Evolutionary conservation across 306 rosid genomes (phyloP).

Genomic region (Medicago truncatula): DNA sequence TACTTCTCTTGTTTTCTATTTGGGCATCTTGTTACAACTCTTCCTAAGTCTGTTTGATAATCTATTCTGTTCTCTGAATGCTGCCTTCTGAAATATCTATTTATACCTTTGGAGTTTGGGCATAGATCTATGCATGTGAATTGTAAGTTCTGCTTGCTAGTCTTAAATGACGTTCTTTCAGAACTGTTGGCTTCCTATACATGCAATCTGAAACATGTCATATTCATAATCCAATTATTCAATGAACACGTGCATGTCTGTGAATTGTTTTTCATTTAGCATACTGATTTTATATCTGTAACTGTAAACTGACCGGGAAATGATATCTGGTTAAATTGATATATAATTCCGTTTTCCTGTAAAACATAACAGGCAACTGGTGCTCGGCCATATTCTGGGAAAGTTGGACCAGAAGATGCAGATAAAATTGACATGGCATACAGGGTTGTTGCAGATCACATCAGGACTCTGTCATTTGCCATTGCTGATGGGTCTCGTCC

Average conservation of each 20-base stretch:
- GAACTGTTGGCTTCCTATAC: too few relatives aligned
- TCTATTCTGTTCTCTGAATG: too few relatives aligned
- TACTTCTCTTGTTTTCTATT: too few relatives aligned
- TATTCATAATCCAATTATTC: not conserved
- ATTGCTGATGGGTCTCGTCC: conserved; percentile 99
- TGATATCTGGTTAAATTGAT: not conserved
- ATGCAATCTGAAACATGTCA: not conserved
- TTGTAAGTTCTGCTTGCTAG: too few relatives aligned
- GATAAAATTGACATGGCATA: conserved; percentile 96
- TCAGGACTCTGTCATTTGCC: conserved; percentile 84
- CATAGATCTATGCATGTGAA: too few relatives aligned
- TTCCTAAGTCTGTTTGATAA: too few relatives aligned
- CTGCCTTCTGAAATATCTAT: too few relatives aligned
- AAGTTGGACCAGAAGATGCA: conserved; percentile 81
- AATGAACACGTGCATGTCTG: not conserved
- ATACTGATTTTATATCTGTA: not conserved
- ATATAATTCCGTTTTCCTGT: conserved; percentile 7
- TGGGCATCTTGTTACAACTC: too few relatives aligned
- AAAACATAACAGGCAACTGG: conserved; percentile 77
- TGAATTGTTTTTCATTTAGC: not conserved
- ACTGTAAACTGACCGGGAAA: not conserved
- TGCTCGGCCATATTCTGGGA: conserved; percentile 83
- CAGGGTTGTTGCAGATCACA: conserved; percentile 79
- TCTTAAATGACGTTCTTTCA: too few relatives aligned
- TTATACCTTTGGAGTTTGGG: too few relatives aligned